Conservation (phyloP, 1,284 basidiomycete species). For the Tylopilus orsonianus region DNA sequence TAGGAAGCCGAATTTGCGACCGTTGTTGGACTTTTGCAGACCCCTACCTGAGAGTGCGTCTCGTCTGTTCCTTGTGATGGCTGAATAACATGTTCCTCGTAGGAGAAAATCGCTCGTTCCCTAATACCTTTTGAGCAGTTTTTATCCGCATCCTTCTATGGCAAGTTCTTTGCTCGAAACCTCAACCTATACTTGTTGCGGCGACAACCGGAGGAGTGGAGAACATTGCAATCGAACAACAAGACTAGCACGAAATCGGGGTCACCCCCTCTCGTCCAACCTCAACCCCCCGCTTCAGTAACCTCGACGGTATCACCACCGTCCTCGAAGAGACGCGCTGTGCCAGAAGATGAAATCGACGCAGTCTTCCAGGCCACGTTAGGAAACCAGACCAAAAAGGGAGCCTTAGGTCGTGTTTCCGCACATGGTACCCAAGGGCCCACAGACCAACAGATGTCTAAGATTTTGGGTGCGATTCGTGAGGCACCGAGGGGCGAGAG, state of each 20-base stretch:
- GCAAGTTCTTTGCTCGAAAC: constrained; percentile 81
- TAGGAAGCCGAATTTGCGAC: constrained; percentile 87
- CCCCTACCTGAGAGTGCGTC: constrained; percentile 80
- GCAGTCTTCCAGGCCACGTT: constrained; percentile 58
- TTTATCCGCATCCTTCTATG: constrained; percentile 77
- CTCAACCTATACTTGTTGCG: constrained; percentile 79
- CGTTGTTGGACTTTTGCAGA: constrained; percentile 86
- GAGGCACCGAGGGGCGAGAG: constrained; percentile 26
- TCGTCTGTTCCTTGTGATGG: constrained; percentile 3
- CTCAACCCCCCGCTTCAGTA: neutral
- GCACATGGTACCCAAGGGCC: constrained; percentile 11
- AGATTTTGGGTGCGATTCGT: constrained; percentile 33
- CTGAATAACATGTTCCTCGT: constrained; percentile 13
- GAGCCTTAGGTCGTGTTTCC: constrained; percentile 9
- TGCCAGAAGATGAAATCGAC: constrained; percentile 65
- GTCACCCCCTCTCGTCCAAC: constrained; percentile 1
- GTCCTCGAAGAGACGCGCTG: constrained; percentile 33
- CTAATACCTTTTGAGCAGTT: constrained; percentile 68
- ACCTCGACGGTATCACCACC: constrained; percentile 4
- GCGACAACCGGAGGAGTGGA: constrained; percentile 82
- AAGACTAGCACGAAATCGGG: constrained; percentile 14
- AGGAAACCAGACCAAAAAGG: constrained; percentile 59
- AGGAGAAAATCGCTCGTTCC: constrained; percentile 90
- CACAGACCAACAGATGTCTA: constrained; percentile 33
- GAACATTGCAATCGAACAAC: constrained; percentile 47